Conservation (phyloP, 2,329 filamentous ascomycete species). For the Teratosphaeria nubilosa region DNA sequence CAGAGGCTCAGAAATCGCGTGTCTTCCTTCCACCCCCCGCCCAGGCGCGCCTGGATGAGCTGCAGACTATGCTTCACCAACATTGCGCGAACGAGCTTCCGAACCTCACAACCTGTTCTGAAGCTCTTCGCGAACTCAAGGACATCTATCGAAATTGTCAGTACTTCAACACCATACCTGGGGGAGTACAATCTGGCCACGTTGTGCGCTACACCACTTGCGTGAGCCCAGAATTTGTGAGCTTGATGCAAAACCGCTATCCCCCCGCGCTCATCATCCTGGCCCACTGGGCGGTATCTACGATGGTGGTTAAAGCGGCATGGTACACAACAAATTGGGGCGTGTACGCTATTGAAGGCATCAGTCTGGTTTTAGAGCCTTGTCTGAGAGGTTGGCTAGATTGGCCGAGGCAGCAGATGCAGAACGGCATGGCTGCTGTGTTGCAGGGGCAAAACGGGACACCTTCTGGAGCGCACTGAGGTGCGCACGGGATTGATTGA, state of each 20-base stretch:
- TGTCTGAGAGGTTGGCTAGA: constrained; percentile 14
- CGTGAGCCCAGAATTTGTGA: constrained; percentile 8
- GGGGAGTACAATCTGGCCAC: not conserved
- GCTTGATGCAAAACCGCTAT: constrained; percentile 8
- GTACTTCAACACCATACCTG: constrained; percentile 1
- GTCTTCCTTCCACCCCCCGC: constrained; percentile 2
- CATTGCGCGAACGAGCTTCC: not conserved
- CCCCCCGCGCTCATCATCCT: constrained; percentile 15
- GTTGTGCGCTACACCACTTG: not conserved
- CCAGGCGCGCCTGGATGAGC: constrained; percentile 2
- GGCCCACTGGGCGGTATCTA: constrained; percentile 14
- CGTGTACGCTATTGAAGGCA: constrained; percentile 11
- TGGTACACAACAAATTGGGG: constrained; percentile 17
- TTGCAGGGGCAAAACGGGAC: not conserved
- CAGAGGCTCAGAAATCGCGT: not conserved
- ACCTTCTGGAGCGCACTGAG: not conserved
- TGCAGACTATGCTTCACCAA: constrained; percentile 5
- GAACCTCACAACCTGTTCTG: not conserved
- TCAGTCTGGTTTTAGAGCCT: constrained; percentile 8
- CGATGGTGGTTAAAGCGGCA: constrained; percentile 5
- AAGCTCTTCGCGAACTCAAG: constrained; percentile 4
- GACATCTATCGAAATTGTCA: constrained; percentile 4
- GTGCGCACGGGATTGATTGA: not conserved
- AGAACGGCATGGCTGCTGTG: not conserved
- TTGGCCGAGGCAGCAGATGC: constrained; percentile 14